Conservation (phyloP, 1,284 basidiomycete genomes). For the Pulveroboletus sp. region DNA sequence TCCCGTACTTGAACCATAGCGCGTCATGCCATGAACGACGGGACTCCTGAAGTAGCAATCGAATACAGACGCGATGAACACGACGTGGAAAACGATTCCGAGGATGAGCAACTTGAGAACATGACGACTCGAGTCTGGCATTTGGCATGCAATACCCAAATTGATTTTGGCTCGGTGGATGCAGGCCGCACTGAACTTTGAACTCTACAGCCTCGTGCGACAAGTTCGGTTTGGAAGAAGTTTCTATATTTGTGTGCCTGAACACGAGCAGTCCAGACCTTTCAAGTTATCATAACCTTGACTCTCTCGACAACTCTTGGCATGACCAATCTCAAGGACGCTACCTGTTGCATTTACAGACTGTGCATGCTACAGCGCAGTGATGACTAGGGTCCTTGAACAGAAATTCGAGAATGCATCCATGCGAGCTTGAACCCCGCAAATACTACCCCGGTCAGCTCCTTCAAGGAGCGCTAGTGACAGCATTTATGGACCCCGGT, state of each 20-base stretch:
- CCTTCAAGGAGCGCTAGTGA: no score
- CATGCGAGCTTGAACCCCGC: no score
- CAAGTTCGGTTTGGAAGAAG: no score
- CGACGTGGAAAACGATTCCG: constrained; percentile 74
- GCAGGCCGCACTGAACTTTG: not conserved
- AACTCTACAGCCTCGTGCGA: not conserved
- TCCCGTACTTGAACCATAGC: constrained; percentile 46
- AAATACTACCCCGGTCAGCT: not conserved
- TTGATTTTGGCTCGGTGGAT: not conserved
- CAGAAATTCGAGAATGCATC: no score
- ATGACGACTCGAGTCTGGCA: constrained; percentile 20
- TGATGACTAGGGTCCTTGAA: no score
- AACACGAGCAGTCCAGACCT: no score
- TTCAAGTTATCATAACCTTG: no score
- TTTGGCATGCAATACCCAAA: constrained; percentile 9
- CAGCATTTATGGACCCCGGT: not conserved
- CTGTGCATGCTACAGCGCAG: no score
- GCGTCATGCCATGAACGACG: constrained; percentile 73
- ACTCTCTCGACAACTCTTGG: no score
- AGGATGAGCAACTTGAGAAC: constrained; percentile 52
- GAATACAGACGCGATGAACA: constrained; percentile 77
- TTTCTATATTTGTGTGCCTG: no score
- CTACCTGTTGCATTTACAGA: no score
- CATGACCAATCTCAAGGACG: no score
- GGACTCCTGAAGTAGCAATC: constrained; percentile 89